Percentiles rank a stretch among this genome's conserved stretches.
Evolutionary conservation across 176 grass and related monocot species (phyloP).

Genomic region (Eleusine coracana): DNA sequence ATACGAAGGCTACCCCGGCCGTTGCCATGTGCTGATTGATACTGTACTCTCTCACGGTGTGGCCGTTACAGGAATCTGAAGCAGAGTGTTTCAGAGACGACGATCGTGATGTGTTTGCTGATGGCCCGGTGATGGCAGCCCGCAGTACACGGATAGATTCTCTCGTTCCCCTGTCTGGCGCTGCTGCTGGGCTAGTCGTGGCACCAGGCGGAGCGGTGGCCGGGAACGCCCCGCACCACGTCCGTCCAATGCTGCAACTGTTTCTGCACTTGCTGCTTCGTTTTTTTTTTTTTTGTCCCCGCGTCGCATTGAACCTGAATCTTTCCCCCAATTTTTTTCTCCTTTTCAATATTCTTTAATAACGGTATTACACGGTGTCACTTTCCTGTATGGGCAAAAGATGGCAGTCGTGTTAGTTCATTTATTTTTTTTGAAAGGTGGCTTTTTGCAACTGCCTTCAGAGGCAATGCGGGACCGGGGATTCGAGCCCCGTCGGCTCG

Average conservation of each 20-base stretch:
- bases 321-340: not conserved
- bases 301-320: not conserved
- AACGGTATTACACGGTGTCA: no score
- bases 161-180: not conserved
- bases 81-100: not conserved
- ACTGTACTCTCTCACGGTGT: not conserved
- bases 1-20: not conserved
- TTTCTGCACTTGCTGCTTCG: not conserved
- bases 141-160: conserved; percentile 1
- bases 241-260: not conserved
- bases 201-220: conserved; percentile 7
- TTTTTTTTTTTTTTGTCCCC: not conserved
- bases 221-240: conserved; percentile 26
- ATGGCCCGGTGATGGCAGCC: not conserved
- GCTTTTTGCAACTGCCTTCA: no score
- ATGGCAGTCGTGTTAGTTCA: no score
- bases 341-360: no score
- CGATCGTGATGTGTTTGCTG: not conserved
- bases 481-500: no score
- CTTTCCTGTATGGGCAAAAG: no score
- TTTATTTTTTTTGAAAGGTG: no score
- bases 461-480: no score
- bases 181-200: not conserved
- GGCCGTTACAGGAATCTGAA: not conserved
- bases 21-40: not conserved